phyloP scores from a whole-genome alignment of 2,329 filamentous ascomycete genomes.

The Torrubiellomyces zombiae region DNA sequence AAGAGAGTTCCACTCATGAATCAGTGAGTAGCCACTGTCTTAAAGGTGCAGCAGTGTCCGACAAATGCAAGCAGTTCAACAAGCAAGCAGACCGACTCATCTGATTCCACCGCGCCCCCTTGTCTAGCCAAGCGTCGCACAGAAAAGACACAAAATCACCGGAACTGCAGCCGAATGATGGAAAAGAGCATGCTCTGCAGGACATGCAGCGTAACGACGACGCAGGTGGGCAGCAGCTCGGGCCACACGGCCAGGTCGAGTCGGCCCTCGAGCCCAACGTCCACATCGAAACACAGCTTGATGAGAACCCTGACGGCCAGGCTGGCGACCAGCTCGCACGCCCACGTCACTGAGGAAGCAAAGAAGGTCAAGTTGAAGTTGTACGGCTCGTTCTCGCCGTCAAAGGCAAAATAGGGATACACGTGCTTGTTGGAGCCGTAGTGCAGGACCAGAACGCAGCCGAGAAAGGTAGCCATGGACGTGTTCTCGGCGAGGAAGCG shows the following conservation, averaged over 20 bases:
- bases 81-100: no score
- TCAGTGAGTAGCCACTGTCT: no score
- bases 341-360: conserved; percentile 49
- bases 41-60: no score
- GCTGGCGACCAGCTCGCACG: conserved; percentile 46
- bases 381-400: conserved; percentile 30
- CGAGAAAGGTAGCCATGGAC: conserved; percentile 51
- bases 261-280: conserved; percentile 48
- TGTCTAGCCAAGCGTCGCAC: no score
- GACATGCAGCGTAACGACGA: conserved; percentile 50
- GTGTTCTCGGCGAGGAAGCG: conserved; percentile 50
- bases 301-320: conserved; percentile 42
- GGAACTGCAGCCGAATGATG: conserved; percentile 47
- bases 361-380: conserved; percentile 47
- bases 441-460: conserved; percentile 47
- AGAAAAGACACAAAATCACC: no score
- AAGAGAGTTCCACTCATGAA: no score
- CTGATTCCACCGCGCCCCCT: no score
- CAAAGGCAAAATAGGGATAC: conserved; percentile 55
- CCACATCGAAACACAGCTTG: conserved; percentile 39
- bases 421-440: conserved; percentile 51
- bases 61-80: no score
- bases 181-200: conserved; percentile 59
- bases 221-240: conserved; percentile 47
- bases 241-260: conserved; percentile 49